Evolutionary conservation across 2,329 filamentous ascomycete species (phyloP), one percentile per base, ranked within the genome.

Genomic region (Talaromyces sp.): DNA sequence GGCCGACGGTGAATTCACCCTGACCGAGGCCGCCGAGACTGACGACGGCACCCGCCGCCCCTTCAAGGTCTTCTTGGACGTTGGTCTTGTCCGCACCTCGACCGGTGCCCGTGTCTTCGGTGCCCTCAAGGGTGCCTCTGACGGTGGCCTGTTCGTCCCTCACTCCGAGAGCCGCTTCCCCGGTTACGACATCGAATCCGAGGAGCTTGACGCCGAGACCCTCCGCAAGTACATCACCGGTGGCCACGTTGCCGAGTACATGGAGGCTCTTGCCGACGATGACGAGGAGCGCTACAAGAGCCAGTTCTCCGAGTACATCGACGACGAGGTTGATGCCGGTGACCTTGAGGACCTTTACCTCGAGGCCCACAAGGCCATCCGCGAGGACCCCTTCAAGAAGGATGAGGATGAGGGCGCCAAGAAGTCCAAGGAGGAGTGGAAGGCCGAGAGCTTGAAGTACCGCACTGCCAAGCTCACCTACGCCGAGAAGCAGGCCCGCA

Each of bases 161-260:
- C 95, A 99, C 91, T 96, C 92, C 73, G 93, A 98, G 88, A 97
- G 95, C 88, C 93, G 95, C 75, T 99, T 99, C 92, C 95, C 95
- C 74, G 95, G 95, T 75, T 99, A 84, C 88, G 95, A 99, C 80
- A 91, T 96, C 33, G 95, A 99, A 85, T 82, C 84, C 80, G 93
- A 99, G 90, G 93, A 98, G 87, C 91, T 99, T 75, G 95, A 99
- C 74, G 87, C 92, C 75, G 95, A 99, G 81, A 90, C 87, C 71
- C 91, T 99, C 78, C 92, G 93, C 87, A 96, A 93, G 86, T 99
- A 99, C 90, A 99, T 99, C 86, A 93, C 91, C 81, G 95, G 86
- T 77, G 93, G 95, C 66, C 95, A 99, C 88, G 91, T 99, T 69
- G 93, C 93, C 72, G 95, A 99, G 88, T 99, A 99, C 89, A 99